Evolutionary conservation across 1,284 basidiomycete species (phyloP).

Genomic region (Tilletia indica): DNA sequence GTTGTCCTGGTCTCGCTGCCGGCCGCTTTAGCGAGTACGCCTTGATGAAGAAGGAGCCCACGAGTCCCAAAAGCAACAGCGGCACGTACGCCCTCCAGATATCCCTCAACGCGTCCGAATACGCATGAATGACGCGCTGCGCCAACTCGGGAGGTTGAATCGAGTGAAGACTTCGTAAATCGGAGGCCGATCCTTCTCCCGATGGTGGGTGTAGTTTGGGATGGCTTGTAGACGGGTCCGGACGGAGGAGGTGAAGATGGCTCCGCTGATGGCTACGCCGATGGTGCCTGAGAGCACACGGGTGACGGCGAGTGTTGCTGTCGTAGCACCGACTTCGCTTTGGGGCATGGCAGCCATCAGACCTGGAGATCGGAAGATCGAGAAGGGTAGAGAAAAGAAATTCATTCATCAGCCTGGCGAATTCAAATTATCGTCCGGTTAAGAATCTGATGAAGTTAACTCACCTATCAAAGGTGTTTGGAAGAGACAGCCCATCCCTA

Average conservation of each 20-base stretch:
- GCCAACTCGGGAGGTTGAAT: slow-evolving; percentile 53
- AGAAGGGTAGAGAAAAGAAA: background rate
- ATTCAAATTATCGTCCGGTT: background rate
- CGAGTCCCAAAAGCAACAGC: background rate
- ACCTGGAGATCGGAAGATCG: background rate
- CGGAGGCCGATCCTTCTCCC: slow-evolving; percentile 10
- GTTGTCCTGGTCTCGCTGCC: slow-evolving; percentile 15
- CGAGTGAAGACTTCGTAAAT: slow-evolving; percentile 29
- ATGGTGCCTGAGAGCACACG: slow-evolving; percentile 18
- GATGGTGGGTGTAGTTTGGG: slow-evolving; percentile 15
- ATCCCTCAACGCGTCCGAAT: slow-evolving; percentile 67
- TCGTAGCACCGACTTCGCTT: slow-evolving; percentile 16
- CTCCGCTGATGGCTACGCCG: slow-evolving; percentile 15
- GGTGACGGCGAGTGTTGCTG: slow-evolving; percentile 11
- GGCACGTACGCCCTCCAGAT: slow-evolving; percentile 68
- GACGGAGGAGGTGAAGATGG: slow-evolving; percentile 21
- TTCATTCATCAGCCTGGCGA: background rate
- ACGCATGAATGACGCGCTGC: slow-evolving; percentile 67
- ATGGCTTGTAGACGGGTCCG: slow-evolving; percentile 16
- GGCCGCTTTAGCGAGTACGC: slow-evolving; percentile 38
- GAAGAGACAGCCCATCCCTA: slow-evolving; percentile 46
- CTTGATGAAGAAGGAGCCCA: slow-evolving; percentile 31
- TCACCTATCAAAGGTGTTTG: slow-evolving; percentile 43
- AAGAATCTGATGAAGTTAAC: background rate
- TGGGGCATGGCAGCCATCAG: slow-evolving; percentile 19